phyloP scores from a whole-genome alignment of 1,284 basidiomycete genomes.

The Fomitopsis palustris region DNA sequence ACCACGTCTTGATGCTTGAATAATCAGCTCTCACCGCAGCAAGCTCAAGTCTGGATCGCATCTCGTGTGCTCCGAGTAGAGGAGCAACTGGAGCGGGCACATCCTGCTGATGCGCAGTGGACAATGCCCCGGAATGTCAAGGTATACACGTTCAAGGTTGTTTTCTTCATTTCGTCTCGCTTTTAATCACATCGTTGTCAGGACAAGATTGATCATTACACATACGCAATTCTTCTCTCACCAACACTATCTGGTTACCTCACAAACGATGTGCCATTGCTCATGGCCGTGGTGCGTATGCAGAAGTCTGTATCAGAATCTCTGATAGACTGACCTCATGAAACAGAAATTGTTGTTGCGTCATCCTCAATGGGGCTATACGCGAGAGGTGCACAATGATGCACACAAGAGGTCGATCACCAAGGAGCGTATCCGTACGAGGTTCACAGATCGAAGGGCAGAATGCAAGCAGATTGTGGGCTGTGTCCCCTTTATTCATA shows the following conservation, averaged over 20 bases:
- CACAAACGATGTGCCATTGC: too few species aligned
- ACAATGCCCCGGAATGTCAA: neutral
- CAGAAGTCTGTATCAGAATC: too few species aligned
- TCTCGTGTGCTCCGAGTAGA: neutral
- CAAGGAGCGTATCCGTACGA: neutral
- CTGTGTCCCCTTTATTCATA: too few species aligned
- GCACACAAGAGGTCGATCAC: neutral
- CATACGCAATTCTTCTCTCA: too few species aligned
- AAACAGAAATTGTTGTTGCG: neutral
- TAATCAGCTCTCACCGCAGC: neutral
- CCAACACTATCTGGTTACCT: too few species aligned
- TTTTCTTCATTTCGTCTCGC: neutral
- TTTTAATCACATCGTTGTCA: neutral
- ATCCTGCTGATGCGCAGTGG: slow-evolving; percentile 1
- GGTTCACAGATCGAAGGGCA: slow-evolving; percentile 1
- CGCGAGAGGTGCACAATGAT: neutral
- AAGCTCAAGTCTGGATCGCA: neutral
- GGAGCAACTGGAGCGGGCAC: neutral
- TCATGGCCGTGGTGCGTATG: too few species aligned
- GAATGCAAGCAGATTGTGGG: neutral
- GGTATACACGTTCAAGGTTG: neutral
- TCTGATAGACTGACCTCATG: neutral
- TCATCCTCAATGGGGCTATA: neutral
- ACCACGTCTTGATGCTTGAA: too few species aligned
- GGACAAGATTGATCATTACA: slow-evolving; percentile 4